Base-by-base conservation (phyloP, 768 basidiomycete species). In the Mycena alexandri region DNA sequence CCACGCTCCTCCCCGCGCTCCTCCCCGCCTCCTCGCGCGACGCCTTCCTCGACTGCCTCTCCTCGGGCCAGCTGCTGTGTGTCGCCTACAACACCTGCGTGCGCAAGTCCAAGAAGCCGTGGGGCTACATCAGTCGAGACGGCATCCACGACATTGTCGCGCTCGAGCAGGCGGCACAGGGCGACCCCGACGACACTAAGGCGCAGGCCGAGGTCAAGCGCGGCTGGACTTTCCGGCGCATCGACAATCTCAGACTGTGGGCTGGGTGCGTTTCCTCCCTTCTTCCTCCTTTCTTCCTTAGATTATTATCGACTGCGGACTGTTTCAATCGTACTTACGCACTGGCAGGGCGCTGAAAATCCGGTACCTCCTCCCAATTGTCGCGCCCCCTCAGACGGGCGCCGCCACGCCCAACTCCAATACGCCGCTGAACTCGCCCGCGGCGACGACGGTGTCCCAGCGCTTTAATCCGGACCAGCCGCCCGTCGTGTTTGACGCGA, bases 231-330 rank as follows among this genome's bases (percentile, higher is more conserved):
- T 96, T 95, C 75, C 81, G 95, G 66, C 80, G 94, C 62, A 93
- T 89, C 2, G 95, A 96, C 77, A 97, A 96, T 75, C 79, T 97
- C 33, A 83, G 93, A 25, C 76, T 95, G 22, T 96, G 93, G 91
- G 90, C 88, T 48, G 95, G 92, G 93, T 95, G 75, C 58, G 91
- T 86, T 57, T 24, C 44, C 53, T 22, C 56, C 51, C 19, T 36
- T 43, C 44, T 42, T 38, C 51, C 43, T 43, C n/a, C n/a, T n/a
- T n/a, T n/a, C n/a, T n/a, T n/a, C n/a, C n/a, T n/a, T n/a, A n/a
- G n/a, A n/a, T n/a, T n/a, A n/a, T n/a, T n/a, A n/a, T n/a, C n/a
- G n/a, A n/a, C n/a, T n/a, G n/a, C n/a, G n/a, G n/a, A 56, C 59
- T 48, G 22, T 29, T 29, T 29, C 29, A 29, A 44, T 17, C 33